Base-by-base conservation (phyloP, 306 rosid genomes). In the Oemleria cerasiformis region DNA sequence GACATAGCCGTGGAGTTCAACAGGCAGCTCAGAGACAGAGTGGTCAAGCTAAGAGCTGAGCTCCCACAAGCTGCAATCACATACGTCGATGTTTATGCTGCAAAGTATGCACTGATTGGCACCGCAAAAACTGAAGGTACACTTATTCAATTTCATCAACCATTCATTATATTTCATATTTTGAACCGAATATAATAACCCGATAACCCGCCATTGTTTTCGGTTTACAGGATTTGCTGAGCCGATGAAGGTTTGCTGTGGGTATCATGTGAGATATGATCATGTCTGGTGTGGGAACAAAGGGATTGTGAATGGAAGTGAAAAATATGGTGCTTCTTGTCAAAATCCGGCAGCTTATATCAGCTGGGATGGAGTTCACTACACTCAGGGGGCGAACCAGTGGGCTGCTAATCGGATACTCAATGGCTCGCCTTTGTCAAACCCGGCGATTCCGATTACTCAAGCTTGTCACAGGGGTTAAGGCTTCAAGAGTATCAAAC, bases 291-390 rank as follows among this genome's bases (percentile, higher is more conserved):
- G 96, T 78, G 98, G 96, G 62, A 80, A 49, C 9, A 80, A 78
- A 67, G 88, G 81, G 67, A 80, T 16, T 14, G 83, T 78, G 43
- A 77, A 83, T 72, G 97, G 97, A 17, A 87, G 75, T 7, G 82
- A 79, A 6, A 86, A 88, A 30, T 91, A 47, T 53, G 96, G 97
- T 30, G 84, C 84, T 70, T 63, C 97, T n/a, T 93, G 98, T 87
- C 76, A 67, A 70, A 81, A 79, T 36, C 90, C 87, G 75, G 78
- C 88, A 8, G 72, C 40, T 23, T 70, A 62, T 70, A 74, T 93
- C 53, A 90, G 92, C 68, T 91, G 97, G 96, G 97, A 93, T 75
- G 92, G 98, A n/a, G 86, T 93, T 38, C 97, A 93, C 79, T 93
- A 88, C 60, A 83, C 98, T 63, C 84, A 91, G 70, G 97, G 96